Evolutionary conservation across 2,329 filamentous ascomycete species (phyloP).

Genomic region (Alternaria solani): DNA sequence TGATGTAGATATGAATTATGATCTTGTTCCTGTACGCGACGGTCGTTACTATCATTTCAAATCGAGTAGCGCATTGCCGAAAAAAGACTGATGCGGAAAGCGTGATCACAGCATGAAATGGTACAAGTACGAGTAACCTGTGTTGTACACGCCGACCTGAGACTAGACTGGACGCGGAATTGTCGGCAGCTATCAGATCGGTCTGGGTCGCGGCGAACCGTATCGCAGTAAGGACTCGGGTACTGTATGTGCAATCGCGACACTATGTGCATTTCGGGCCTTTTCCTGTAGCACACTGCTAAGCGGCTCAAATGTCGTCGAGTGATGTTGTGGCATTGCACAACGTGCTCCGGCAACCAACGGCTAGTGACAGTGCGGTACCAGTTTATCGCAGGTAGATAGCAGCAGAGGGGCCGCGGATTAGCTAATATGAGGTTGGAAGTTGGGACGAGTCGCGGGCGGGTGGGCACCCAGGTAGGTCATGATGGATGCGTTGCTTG

Average conservation of each 20-base stretch:
- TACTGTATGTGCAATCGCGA: background rate
- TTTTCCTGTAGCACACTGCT: background rate
- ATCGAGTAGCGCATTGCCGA: background rate
- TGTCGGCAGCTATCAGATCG: background rate
- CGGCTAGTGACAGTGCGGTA: slow-evolving; percentile 8
- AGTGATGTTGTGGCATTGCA: slow-evolving; percentile 10
- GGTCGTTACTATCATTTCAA: background rate
- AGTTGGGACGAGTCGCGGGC: background rate
- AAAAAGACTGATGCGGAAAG: background rate
- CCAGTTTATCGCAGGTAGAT: slow-evolving; percentile 7
- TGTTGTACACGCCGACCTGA: background rate
- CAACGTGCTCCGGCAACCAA: slow-evolving; percentile 12
- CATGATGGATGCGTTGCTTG: background rate
- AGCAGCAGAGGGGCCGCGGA: slow-evolving; percentile 5
- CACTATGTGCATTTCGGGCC: slow-evolving; percentile 6
- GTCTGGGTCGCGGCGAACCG: background rate
- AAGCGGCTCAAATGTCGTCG: slow-evolving; percentile 1
- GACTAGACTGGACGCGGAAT: background rate
- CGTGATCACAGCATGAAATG: background rate
- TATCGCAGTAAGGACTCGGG: background rate
- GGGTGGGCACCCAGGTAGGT: background rate
- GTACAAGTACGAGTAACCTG: background rate
- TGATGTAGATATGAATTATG: background rate
- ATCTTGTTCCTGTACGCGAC: background rate
- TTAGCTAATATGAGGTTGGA: slow-evolving; percentile 12